Evolutionary conservation across 371 early-diverging fungal species (phyloP), one percentile per base, ranked within the genome.

Genomic region (Mortierella sp.): DNA sequence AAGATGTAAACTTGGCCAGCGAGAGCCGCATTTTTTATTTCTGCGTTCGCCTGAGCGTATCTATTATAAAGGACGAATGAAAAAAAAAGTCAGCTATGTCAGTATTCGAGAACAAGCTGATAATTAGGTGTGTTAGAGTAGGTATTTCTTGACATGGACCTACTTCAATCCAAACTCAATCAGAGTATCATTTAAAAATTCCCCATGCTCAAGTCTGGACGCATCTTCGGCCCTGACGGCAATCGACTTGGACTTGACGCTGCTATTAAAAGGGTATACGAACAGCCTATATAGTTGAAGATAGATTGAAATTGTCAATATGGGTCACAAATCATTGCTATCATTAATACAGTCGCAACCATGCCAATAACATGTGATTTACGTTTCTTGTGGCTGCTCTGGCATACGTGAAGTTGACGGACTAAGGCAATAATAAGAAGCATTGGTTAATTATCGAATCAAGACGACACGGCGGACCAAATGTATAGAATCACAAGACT

Each of bases 161-260:
- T 73, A 90, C 87, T 80, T 84, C 31, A 90, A 64, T 19, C 82
- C 88, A 69, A 90, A 89, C 65, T 90, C 89, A 55, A 91, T 89
- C 9, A 91, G 59, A 7, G 85, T 85, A 70, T 91, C 91, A 67
- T 89, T 89, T 49, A 91, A 64, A 65, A 89, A 90, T 64, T 87
- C 87, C 22, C 86, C 88, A 17, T 84, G 83, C 0, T 84, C 62
- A 49, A 91, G 78, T 32, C 90, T 69, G 5, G 70, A 57, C 15
- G 75, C 60, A 67, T 91, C 91, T 32, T 87, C 85, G 1, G 67
- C 72, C 6, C 74, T 76, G 15, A 89, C 73, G 0, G 85, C 82
- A 22, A 89, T 85, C 45, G 85, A 79, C 53, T 74, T 79, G 40
- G 80, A 56, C 49, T 66, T 70, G 29, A 68, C 66, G 23, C 28